phyloP scores from a whole-genome alignment of 257 asterid genomes.

The Solanum etuberosum region DNA sequence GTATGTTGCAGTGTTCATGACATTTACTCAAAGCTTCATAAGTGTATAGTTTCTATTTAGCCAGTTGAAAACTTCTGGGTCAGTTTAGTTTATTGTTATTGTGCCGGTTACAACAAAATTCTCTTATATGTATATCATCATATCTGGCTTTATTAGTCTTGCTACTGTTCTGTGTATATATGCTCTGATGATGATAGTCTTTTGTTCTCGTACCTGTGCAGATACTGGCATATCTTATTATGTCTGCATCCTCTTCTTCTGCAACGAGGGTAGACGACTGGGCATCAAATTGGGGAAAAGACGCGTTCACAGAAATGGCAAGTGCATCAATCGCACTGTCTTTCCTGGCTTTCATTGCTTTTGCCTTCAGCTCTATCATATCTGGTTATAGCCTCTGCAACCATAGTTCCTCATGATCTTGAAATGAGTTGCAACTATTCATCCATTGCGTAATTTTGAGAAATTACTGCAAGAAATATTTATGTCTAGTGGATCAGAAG shows the following conservation, averaged over 20 bases:
- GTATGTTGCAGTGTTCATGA: background rate
- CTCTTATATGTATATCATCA: background rate
- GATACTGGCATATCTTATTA: conserved; percentile 72
- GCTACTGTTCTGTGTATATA: background rate
- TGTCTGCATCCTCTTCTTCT: conserved; percentile 86
- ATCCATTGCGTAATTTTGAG: background rate
- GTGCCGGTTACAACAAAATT: background rate
- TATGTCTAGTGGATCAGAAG: background rate
- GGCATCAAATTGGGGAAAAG: conserved; percentile 83
- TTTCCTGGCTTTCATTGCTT: conserved; percentile 60
- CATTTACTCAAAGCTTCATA: background rate
- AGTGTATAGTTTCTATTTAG: background rate
- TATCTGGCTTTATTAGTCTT: background rate
- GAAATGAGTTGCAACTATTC: background rate
- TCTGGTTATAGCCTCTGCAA: conserved; percentile 70
- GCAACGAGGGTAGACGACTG: conserved; percentile 82
- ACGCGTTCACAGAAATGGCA: conserved; percentile 72
- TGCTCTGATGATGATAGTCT: background rate
- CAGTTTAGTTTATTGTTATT: background rate
- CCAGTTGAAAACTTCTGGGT: background rate
- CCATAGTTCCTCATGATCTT: conserved; percentile 23
- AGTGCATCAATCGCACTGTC: conserved; percentile 66
- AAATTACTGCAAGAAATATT: background rate
- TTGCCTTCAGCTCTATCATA: conserved; percentile 59
- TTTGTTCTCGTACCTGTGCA: conserved; percentile 8